phyloP scores from a whole-genome alignment of 2,329 filamentous ascomycete species.

The Claviceps pusilla region DNA sequence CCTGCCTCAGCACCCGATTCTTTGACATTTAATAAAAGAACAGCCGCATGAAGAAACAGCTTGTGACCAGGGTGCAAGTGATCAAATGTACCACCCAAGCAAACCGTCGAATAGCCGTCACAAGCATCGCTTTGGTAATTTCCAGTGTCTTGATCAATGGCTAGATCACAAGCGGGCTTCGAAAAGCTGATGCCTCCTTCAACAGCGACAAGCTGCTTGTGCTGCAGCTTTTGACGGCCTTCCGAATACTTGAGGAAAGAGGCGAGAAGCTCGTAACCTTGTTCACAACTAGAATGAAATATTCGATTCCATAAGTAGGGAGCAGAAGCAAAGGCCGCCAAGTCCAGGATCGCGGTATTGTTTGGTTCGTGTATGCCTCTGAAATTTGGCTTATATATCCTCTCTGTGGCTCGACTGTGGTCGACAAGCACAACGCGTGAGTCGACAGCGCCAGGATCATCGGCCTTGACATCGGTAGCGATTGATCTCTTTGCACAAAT shows the following conservation, averaged over 20 bases:
- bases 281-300: slow-evolving; percentile 51
- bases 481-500: slow-evolving; percentile 49
- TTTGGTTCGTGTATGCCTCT: slow-evolving; percentile 26
- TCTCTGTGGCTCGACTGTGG: slow-evolving; percentile 25
- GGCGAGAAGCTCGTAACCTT: slow-evolving; percentile 42
- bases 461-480: slow-evolving; percentile 40
- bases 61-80: slow-evolving; percentile 93
- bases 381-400: slow-evolving; percentile 18
- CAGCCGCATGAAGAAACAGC: slow-evolving; percentile 78
- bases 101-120: slow-evolving; percentile 32
- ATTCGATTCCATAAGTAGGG: slow-evolving; percentile 48
- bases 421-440: slow-evolving; percentile 60
- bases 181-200: slow-evolving; percentile 36
- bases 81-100: slow-evolving; percentile 89
- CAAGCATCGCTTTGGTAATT: slow-evolving; percentile 1
- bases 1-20: background rate
- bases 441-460: slow-evolving; percentile 57
- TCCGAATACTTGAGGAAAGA: slow-evolving; percentile 34
- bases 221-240: slow-evolving; percentile 29
- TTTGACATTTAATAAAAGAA: slow-evolving; percentile 36
- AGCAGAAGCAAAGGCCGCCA: slow-evolving; percentile 36
- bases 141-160: background rate
- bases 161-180: background rate
- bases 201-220: slow-evolving; percentile 36
- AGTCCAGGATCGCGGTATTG: slow-evolving; percentile 32